phyloP scores from a whole-genome alignment of 257 asterid species.

The Solanum lignicaule region DNA sequence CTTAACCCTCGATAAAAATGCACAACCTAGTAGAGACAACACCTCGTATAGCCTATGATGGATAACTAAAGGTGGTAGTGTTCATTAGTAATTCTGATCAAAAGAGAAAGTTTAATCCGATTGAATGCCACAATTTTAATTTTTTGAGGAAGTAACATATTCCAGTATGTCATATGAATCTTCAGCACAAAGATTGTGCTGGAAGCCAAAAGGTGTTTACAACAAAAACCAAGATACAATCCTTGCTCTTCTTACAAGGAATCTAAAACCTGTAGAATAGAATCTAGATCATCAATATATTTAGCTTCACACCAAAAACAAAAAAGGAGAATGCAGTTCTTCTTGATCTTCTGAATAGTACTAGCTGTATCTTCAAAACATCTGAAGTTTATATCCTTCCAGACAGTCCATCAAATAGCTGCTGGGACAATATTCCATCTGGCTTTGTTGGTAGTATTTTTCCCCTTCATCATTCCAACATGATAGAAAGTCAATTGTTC shows the following conservation, averaged over 20 bases:
- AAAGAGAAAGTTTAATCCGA: neutral
- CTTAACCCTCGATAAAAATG: neutral
- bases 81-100: neutral
- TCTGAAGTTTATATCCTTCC: neutral
- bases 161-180: neutral
- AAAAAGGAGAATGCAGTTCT: neutral
- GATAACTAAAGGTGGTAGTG: neutral
- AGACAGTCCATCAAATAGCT: neutral
- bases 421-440: neutral
- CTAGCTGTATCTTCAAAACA: neutral
- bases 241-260: neutral
- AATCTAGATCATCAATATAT: neutral
- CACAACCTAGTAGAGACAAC: neutral
- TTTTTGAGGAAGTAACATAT: neutral
- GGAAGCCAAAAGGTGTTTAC: neutral
- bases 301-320: neutral
- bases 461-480: neutral
- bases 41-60: neutral
- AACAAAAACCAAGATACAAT: neutral
- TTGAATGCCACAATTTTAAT: neutral
- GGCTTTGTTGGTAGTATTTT: neutral
- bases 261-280: neutral
- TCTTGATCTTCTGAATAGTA: neutral
- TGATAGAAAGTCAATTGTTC: neutral
- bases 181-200: neutral